A percentile compares a stretch with the other conserved stretches of the same genome.
These are phyloP conservation scores for Strobilomyces dryophilus DNA, from an alignment of 768 basidiomycete genomes.

Conservation along the genomic window DNA sequence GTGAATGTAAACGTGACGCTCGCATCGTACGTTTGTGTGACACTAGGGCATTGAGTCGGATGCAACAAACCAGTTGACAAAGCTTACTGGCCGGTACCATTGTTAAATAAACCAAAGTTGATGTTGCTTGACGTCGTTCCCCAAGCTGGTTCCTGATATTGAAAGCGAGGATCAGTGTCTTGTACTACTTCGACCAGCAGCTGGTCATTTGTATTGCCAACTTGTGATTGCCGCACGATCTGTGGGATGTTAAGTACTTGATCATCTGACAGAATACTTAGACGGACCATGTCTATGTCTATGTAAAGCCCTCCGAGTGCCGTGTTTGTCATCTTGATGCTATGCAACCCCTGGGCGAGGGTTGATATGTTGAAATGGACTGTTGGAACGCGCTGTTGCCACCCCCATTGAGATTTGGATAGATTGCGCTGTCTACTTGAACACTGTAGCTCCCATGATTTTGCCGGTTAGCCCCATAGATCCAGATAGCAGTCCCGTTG, in stretches of 20 bases:
- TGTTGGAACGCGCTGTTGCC: conserved; percentile 35
- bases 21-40: no score
- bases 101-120: conserved; percentile 36
- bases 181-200: conserved; percentile 21
- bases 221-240: no score
- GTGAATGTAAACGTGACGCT: conserved; percentile 36
- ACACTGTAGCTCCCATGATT: conserved; percentile 47
- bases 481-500: conserved; percentile 45
- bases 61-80: not conserved
- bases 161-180: conserved; percentile 38
- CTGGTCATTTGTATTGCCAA: conserved; percentile 6
- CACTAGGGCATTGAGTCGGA: not conserved
- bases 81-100: conserved; percentile 41
- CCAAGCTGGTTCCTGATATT: conserved; percentile 39
- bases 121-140: conserved; percentile 23
- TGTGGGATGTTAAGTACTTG: no score
- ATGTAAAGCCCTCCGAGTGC: conserved; percentile 33
- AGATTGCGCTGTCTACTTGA: conserved; percentile 35
- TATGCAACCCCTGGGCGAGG: conserved; percentile 35
- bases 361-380: conserved; percentile 35
- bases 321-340: conserved; percentile 30
- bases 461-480: conserved; percentile 46
- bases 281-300: no score
- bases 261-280: no score
- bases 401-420: conserved; percentile 28